Percentiles rank a stretch among this genome's conserved stretches.
Evolutionary conservation across 1,139 yeast species (phyloP).

Genomic region (Geotrichum australiense): DNA sequence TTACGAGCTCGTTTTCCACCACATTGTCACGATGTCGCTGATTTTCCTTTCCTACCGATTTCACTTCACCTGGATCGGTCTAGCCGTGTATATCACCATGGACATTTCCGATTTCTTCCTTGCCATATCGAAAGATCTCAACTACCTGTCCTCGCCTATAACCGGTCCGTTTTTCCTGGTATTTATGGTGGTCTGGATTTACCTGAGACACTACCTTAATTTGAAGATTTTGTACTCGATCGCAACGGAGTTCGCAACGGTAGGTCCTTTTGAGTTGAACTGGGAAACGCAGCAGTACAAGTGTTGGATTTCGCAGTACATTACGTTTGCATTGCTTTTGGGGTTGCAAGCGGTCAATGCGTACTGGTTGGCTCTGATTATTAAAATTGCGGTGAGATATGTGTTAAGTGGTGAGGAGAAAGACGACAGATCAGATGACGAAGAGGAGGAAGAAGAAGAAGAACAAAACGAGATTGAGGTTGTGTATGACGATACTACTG

Average conservation of each 20-base stretch:
- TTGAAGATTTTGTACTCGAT: conserved; percentile 79
- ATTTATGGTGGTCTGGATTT: conserved; percentile 73
- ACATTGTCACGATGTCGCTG: conserved; percentile 80
- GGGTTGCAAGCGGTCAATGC: conserved; percentile 79
- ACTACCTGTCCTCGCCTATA: conserved; percentile 64
- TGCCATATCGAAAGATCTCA: conserved; percentile 73
- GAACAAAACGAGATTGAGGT: conserved; percentile 5
- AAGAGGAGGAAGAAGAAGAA: conserved; percentile 44
- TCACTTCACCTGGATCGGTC: conserved; percentile 95
- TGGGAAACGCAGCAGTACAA: conserved; percentile 94
- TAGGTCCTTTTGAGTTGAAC: conserved; percentile 73
- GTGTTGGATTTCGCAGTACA: conserved; percentile 90
- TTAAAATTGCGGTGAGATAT: conserved; percentile 66
- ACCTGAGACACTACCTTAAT: conserved; percentile 81
- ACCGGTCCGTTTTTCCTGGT: conserved; percentile 60
- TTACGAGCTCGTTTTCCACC: conserved; percentile 86
- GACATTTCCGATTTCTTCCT: conserved; percentile 89
- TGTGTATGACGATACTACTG: conserved; percentile 1
- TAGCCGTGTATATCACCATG: conserved; percentile 89
- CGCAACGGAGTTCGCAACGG: conserved; percentile 75
- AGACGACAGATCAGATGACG: conserved; percentile 91
- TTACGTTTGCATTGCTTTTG: conserved; percentile 67
- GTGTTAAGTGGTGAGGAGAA: conserved; percentile 50
- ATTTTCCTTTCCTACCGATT: conserved; percentile 88
- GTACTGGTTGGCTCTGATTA: conserved; percentile 80